These are phyloP conservation scores for Fusarium solani-melongenae DNA, from an alignment of 2,329 filamentous ascomycete species.

Conservation along the genomic window DNA sequence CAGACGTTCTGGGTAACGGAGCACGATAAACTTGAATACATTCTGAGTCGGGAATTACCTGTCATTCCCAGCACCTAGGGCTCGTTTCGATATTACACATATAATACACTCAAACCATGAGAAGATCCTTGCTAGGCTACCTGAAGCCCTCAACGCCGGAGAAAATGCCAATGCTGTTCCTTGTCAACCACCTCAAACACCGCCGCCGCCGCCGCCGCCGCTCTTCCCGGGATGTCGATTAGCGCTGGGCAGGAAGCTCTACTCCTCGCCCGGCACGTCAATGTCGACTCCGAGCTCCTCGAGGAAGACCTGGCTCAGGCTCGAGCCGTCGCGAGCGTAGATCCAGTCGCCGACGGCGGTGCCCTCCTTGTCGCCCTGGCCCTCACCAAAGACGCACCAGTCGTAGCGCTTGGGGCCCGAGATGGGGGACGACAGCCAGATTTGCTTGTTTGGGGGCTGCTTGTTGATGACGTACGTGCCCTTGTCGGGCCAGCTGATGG, in stretches of 20 bases:
- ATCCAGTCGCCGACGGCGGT: constrained; percentile 83
- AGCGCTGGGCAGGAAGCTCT: constrained; percentile 36
- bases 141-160: constrained; percentile 35
- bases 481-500: constrained; percentile 73
- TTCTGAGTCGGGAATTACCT: constrained; percentile 21
- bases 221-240: constrained; percentile 20
- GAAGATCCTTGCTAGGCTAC: constrained; percentile 15
- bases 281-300: constrained; percentile 80
- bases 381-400: constrained; percentile 80
- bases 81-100: constrained; percentile 22
- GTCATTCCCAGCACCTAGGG: background rate
- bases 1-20: background rate
- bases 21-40: constrained; percentile 19
- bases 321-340: constrained; percentile 85
- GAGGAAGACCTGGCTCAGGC: constrained; percentile 76
- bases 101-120: constrained; percentile 30
- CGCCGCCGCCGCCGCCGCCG: background rate
- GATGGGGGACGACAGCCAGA: constrained; percentile 93
- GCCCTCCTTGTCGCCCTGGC: constrained; percentile 80
- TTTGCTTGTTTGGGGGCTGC: constrained; percentile 96
- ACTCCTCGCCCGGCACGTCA: constrained; percentile 43
- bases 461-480: constrained; percentile 98
- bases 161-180: constrained; percentile 22
- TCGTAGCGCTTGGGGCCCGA: constrained; percentile 95
- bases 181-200: constrained; percentile 7